Evolutionary conservation across 2,329 filamentous ascomycete genomes (phyloP).

Genomic region (Onygenales sp.): DNA sequence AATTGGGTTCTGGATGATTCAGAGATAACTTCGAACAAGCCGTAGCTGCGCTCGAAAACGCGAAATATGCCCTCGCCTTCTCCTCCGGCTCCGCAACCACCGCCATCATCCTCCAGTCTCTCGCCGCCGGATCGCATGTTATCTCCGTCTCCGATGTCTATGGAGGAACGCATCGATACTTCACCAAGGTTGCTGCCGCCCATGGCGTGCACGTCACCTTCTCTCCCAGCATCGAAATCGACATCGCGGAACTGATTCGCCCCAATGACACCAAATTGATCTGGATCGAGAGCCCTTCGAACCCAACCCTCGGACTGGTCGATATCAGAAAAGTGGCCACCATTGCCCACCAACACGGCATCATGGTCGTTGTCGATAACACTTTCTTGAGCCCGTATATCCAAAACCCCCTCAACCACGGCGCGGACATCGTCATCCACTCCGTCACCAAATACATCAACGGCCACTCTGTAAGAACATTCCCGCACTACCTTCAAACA

Average conservation of each 20-base stretch:
- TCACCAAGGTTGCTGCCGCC: slow-evolving; percentile 91
- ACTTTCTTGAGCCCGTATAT: slow-evolving; percentile 95
- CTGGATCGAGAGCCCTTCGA: slow-evolving; percentile 94
- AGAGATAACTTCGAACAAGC: slow-evolving; percentile 87
- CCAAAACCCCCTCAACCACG: slow-evolving; percentile 90
- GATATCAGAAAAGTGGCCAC: slow-evolving; percentile 81
- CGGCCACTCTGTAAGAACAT: slow-evolving; percentile 56
- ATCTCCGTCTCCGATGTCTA: slow-evolving; percentile 97
- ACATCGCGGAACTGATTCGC: slow-evolving; percentile 75
- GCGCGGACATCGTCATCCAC: slow-evolving; percentile 94
- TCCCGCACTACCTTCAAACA: slow-evolving; percentile 3
- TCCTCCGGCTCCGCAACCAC: slow-evolving; percentile 90
- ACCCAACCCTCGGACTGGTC: slow-evolving; percentile 85
- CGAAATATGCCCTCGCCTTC: slow-evolving; percentile 87
- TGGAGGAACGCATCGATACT: slow-evolving; percentile 95
- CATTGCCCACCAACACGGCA: slow-evolving; percentile 75
- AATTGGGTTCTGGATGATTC: slow-evolving; percentile 6
- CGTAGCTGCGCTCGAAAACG: slow-evolving; percentile 85
- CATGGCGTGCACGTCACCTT: slow-evolving; percentile 94
- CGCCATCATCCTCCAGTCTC: slow-evolving; percentile 82
- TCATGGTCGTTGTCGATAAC: slow-evolving; percentile 97
- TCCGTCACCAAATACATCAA: slow-evolving; percentile 99
- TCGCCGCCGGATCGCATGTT: slow-evolving; percentile 85
- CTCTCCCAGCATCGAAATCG: slow-evolving; percentile 80
- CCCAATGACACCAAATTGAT: slow-evolving; percentile 76